phyloP scores from a whole-genome alignment of 768 basidiomycete species.

The Ramaria sp. region DNA sequence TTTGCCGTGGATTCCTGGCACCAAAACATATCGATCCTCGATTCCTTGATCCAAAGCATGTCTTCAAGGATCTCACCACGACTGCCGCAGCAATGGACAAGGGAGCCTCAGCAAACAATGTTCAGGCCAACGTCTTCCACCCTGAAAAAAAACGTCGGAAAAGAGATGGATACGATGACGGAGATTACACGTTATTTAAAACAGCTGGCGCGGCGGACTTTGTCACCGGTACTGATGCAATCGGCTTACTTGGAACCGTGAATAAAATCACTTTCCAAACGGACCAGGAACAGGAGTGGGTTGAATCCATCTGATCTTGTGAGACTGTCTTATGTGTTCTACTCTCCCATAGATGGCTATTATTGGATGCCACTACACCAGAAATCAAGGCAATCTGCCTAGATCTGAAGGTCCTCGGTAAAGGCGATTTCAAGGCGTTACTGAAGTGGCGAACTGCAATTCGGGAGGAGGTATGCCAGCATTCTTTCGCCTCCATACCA shows the following conservation, averaged over 20 bases:
- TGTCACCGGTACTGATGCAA: constrained; percentile 57
- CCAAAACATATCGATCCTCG: constrained; percentile 96
- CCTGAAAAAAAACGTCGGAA: constrained; percentile 93
- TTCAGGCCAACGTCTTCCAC: constrained; percentile 86
- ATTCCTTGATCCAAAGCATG: constrained; percentile 94
- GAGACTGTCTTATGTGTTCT: constrained; percentile 8
- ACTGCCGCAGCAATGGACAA: constrained; percentile 34
- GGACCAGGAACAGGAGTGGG: constrained; percentile 78
- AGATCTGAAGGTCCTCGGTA: constrained; percentile 94
- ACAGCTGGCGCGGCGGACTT: constrained; percentile 61
- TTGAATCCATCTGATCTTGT: constrained; percentile 7
- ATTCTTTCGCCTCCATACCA: constrained; percentile 1
- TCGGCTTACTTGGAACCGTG: constrained; percentile 64
- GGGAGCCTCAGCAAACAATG: constrained; percentile 51
- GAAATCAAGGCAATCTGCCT: constrained; percentile 79
- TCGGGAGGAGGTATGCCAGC: constrained; percentile 63
- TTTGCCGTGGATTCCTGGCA: constrained; percentile 87
- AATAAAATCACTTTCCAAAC: constrained; percentile 71
- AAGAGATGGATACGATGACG: constrained; percentile 92
- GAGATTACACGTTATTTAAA: constrained; percentile 85
- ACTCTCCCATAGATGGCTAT: constrained; percentile 52
- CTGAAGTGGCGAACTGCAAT: constrained; percentile 85
- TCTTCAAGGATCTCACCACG: constrained; percentile 81
- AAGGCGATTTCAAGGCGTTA: constrained; percentile 90
- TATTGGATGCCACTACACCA: constrained; percentile 55